Evolutionary conservation across 495 filamentous ascomycete species (phyloP), one percentile per base, ranked within the genome.

Genomic region (Podospora appendiculata): DNA sequence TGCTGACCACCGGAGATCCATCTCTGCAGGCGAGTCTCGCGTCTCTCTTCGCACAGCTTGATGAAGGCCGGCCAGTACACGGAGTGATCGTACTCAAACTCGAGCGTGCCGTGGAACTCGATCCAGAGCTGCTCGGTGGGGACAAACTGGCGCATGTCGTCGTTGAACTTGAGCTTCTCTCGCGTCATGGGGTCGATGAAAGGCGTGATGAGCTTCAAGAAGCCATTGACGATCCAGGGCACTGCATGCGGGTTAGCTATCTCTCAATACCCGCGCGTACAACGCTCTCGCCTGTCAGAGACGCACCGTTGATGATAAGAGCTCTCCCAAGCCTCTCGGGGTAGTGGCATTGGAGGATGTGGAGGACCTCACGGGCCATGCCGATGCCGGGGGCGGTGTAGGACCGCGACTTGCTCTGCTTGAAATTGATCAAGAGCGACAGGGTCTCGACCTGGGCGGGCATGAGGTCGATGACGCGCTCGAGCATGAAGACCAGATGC

Each of bases 131-230:
- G 90, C 57, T 79, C 71, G 7, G 81, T 62, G 6, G 90, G 90
- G 10, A 97, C 86, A 59, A 88, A 84, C 44, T 85, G 70, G 53
- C 75, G 70, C 69, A 93, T 78, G 59, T 95, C 86, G 59, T 94
- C 87, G 70, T 96, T 95, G 76, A 96, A 97, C 63, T 88, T 89
- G 62, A 98, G 80, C 75, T 98, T 98, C 56, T 93, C 80, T 13
- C 84, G 81, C 13, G 93, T 98, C 53, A 85, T 57, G 8, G 93
- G 93, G 70, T 98, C 93, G 65, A 98, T 95, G 68, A 97, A 97
- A 32, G 92, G 90, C 16, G 81, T 88, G 70, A 98, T 90, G 53
- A 95, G 69, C 70, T 94, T 96, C 78, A 96, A 94, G 78, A 98
- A 98, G 19, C 82, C 85, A 66, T 76, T 81, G 48, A 96, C 85